These are phyloP conservation scores for Russula sp. DNA, from an alignment of 768 basidiomycete species.

Conservation along the genomic window DNA sequence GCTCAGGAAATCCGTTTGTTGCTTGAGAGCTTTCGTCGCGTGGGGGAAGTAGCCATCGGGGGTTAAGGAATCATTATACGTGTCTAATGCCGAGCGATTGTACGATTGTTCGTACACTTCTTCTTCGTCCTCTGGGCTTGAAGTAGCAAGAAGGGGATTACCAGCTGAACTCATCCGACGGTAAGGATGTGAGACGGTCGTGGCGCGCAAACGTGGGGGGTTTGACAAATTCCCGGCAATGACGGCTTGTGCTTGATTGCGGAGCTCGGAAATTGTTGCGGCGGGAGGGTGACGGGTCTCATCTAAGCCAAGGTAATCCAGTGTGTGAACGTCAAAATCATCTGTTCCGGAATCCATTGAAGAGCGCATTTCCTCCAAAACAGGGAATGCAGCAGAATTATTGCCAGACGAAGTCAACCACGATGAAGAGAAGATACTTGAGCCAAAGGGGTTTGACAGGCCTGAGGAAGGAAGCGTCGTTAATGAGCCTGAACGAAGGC, in stretches of 20 bases:
- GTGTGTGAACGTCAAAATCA: constrained; percentile 86
- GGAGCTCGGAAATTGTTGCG: constrained; percentile 82
- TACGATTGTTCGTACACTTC: constrained; percentile 62
- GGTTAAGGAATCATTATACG: constrained; percentile 49
- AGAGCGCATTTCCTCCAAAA: constrained; percentile 75
- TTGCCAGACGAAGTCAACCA: constrained; percentile 68
- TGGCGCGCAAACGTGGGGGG: constrained; percentile 77
- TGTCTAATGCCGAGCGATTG: constrained; percentile 50
- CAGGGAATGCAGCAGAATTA: constrained; percentile 43
- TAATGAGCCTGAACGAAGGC: constrained; percentile 87
- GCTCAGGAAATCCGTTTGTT: constrained; percentile 17
- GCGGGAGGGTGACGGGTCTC: constrained; percentile 67
- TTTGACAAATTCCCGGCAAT: constrained; percentile 78
- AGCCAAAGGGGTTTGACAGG: constrained; percentile 76
- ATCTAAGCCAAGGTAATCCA: constrained; percentile 94
- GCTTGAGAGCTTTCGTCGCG: constrained; percentile 10
- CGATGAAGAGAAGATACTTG: constrained; percentile 83
- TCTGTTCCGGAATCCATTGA: constrained; percentile 77
- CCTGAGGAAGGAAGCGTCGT: constrained; percentile 70
- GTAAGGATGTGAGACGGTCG: constrained; percentile 92
- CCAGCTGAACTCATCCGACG: constrained; percentile 53
- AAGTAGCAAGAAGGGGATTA: constrained; percentile 56
- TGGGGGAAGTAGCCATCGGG: constrained; percentile 56
- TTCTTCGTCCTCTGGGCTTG: constrained; percentile 62
- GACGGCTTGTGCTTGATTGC: constrained; percentile 84